Evolutionary conservation across 768 basidiomycete genomes (phyloP).

Genomic region (Leucocoprinus birnbaumii): DNA sequence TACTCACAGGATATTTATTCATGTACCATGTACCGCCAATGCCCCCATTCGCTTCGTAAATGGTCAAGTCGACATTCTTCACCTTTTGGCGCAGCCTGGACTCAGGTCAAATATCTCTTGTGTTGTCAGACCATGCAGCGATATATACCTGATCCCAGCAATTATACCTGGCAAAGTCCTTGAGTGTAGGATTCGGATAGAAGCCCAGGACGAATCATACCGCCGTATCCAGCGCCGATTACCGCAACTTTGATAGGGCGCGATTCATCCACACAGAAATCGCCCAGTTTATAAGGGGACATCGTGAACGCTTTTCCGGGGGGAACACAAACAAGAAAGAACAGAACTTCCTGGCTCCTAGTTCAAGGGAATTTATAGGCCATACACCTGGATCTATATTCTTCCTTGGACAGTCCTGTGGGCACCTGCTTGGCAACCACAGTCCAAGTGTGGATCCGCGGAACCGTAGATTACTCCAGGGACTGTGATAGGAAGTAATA

Average conservation of each 20-base stretch:
- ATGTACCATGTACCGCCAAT: constrained; percentile 64
- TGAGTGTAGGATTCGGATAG: not conserved
- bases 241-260: constrained; percentile 52
- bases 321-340: not conserved
- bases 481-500: too few species aligned
- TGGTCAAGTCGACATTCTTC: constrained; percentile 48
- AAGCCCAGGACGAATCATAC: constrained; percentile 23
- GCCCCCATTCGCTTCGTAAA: constrained; percentile 58
- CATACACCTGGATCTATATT: too few species aligned
- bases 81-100: constrained; percentile 49
- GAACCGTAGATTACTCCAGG: too few species aligned
- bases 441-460: too few species aligned
- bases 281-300: constrained; percentile 23
- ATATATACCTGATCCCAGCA: constrained; percentile 57
- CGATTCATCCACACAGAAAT: constrained; percentile 49
- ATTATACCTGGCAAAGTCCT: constrained; percentile 36
- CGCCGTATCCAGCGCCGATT: constrained; percentile 60
- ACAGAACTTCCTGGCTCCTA: not conserved
- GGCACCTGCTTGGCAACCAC: too few species aligned
- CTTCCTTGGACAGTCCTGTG: too few species aligned
- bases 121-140: too few species aligned
- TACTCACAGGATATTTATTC: constrained; percentile 51
- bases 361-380: too few species aligned
- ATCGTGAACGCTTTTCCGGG: not conserved
- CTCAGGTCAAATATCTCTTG: not conserved